Conservation (phyloP, 495 filamentous ascomycete species). For the Lichina pygmaea region DNA sequence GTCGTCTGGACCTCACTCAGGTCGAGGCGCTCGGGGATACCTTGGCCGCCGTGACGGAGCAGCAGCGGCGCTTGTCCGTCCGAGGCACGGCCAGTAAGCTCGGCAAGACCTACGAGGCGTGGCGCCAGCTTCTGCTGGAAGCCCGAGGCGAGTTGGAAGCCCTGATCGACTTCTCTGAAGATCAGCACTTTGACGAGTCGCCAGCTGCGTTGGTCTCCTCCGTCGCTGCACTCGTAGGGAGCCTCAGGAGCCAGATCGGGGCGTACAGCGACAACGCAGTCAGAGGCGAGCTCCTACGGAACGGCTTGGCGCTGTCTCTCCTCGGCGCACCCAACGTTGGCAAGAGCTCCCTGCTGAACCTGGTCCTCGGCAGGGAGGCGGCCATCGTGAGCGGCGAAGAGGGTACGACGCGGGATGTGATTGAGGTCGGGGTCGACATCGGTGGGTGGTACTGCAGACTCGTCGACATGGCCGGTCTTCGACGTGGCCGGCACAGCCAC, state of each 20-base stretch:
- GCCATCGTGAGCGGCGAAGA: conserved; percentile 82
- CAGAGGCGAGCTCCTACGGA: conserved; percentile 60
- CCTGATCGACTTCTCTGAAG: conserved; percentile 88
- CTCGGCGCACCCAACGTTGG: conserved; percentile 85
- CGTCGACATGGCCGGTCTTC: conserved; percentile 76
- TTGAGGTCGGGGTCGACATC: conserved; percentile 78
- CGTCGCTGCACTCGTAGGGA: conserved; percentile 33
- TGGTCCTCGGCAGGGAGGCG: conserved; percentile 74
- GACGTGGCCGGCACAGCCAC: conserved; percentile 3
- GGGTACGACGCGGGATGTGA: conserved; percentile 80
- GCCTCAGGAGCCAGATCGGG: conserved; percentile 30
- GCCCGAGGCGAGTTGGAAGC: conserved; percentile 84
- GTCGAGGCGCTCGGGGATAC: conserved; percentile 77
- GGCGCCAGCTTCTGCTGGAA: conserved; percentile 50
- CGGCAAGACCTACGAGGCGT: conserved; percentile 56
- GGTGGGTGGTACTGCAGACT: conserved; percentile 69
- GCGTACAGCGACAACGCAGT: conserved; percentile 50
- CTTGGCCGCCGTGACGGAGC: conserved; percentile 70
- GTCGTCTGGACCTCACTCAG: conserved; percentile 68
- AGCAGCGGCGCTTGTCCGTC: conserved; percentile 68
- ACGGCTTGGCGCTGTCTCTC: conserved; percentile 63
- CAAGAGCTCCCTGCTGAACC: conserved; percentile 82
- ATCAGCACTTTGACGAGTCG: conserved; percentile 88
- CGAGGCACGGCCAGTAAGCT: conserved; percentile 43
- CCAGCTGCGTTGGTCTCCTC: conserved; percentile 39